Evolutionary conservation across 192 early-diverging fungal genomes (phyloP), one percentile per base, ranked within the genome.

Genomic region (Thoreauomyces humboldtii): DNA sequence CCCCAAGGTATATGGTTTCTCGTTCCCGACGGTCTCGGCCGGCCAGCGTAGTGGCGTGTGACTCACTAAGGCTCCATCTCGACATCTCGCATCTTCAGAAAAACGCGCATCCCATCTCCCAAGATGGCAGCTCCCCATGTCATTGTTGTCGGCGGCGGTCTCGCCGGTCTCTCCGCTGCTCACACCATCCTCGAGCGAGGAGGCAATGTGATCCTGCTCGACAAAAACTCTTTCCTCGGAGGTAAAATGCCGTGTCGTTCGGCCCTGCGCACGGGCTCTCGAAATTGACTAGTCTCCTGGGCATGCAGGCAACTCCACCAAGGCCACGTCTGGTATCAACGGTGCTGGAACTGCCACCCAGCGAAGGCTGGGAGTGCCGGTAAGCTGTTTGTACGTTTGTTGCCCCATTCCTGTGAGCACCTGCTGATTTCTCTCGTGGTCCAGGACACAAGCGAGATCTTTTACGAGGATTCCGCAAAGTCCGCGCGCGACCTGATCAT

Each of bases 321-420:
- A 98, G 80, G 95, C 95, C 24, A 95, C 94, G 15, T 95, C 94
- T 4, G 95, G 95, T 58, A 98, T 98, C 75, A 98, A 96, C 81
- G 94, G 94, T 41, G 94, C 89, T 36, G 77, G 89, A 34, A 98
- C 95, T 41, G 82, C 81, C 48, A 91, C 92, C 44, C 95, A 98
- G 69, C 77, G 86, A 24, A 72, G 70, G 37, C 72, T 83, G 15
- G 75, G 75, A 32, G 83, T 86, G 47, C 79, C 78, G 15, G 81
- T 82, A 65, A 50, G 73, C 68, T 22, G 12, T 65, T 41, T 41
- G 38, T 41, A 41, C 38, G 9, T n/a, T 41, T n/a, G 38, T 41
- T 41, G 38, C 19, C n/a, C 25, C n/a, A n/a, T 17, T 21, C n/a
- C 36, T 58, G 15, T 42, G 22, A 45, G 15, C 21, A 11, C 19